Evolutionary conservation across 1,284 basidiomycete genomes (phyloP), one percentile per base, ranked within the genome.

Genomic region (Ceratobasidium theobromae): DNA sequence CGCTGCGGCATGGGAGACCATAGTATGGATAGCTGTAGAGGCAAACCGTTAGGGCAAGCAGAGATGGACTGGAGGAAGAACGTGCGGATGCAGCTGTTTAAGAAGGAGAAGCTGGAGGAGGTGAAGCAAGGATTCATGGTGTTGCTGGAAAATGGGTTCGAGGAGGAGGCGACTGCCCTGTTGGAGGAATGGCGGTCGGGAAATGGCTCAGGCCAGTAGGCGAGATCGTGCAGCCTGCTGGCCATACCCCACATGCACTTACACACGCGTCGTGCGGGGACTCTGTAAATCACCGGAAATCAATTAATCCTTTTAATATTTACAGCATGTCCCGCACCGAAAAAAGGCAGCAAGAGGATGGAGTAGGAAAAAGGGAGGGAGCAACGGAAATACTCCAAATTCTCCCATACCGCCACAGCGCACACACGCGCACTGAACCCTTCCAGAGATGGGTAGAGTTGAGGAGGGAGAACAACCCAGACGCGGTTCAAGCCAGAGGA

Each of bases 231-330:
- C 51, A 53, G 8, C 4, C 51, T 33, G 8, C 51, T 53, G 51
- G 51, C 30, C 52, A 8, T 8, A 53, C 52, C 52, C 35, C 32
- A 32, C 12, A 33, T 25, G 52, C 33, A 21, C n/a, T 16, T 23
- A 53, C 12, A 53, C 52, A 53, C 14, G 52, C n/a, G 33, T 23
- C 33, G 52, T 33, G 23, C n/a, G 52, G 32, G 52, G 52, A 53
- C 5, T 6, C 30, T 53, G 51, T 30, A 53, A 33, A 14, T 28
- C 8, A 35, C 16, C 27, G 3, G 9, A 4, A 25, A 25, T 8
- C 21, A 25, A 21, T 28, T 14, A 27, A 28, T 51, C 48, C n/a
- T n/a, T n/a, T n/a, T n/a, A n/a, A n/a, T n/a, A 11, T 6, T 51
- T 51, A 8, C 16, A 38, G 9, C 35, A 8, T 38, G 35, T 38